Base-by-base conservation (phyloP, 805 yeast species). In the Priceomyces medius region DNA sequence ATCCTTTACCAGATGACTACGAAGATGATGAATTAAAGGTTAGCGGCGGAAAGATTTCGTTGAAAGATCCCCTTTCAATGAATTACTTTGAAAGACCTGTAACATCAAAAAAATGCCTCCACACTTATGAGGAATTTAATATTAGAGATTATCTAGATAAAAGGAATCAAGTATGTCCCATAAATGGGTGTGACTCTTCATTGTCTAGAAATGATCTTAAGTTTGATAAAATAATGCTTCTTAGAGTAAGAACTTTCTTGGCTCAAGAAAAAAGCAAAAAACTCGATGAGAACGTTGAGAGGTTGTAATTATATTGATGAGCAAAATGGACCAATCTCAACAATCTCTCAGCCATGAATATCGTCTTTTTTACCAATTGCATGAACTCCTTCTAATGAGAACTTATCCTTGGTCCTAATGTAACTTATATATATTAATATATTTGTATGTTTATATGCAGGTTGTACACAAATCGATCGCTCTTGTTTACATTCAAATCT, bases 11-110 rank as follows among this genome's bases (percentile, higher is more conserved):
- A 0, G 74, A 68, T 12, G 69, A 60, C 5, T 62, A 56, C 1
- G 80, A 71, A 10, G 82, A 77, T 28, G 87, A 81, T 17, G 91
- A 83, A 17, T 35, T 85, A 23, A 77, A 73, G 31, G 74, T 85
- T 4, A 79, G 77, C 7, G 95, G 93, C 42, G 93, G 93, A 28
- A 76, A 64, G 27, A 66, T 86, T n/a, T 79, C 81, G 35, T 55
- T 86, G 43, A 73, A 68, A 19, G 88, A 90, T 55, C 91, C 91
- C 0, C 67, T 85, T 10, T 77, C 89, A 0, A 54, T 75, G 43
- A 66, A 71, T 39, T 57, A 66, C 32, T 83, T 77, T 57, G 65
- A 58, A 17, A 62, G 61, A 3, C 93, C 95, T 0, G 66, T 77
- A 51, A 73, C 65, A n/a, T 77, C 83, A 2, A 59, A 51, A 19